phyloP scores from a whole-genome alignment of 495 filamentous ascomycete species.

The Darksidea phi region DNA sequence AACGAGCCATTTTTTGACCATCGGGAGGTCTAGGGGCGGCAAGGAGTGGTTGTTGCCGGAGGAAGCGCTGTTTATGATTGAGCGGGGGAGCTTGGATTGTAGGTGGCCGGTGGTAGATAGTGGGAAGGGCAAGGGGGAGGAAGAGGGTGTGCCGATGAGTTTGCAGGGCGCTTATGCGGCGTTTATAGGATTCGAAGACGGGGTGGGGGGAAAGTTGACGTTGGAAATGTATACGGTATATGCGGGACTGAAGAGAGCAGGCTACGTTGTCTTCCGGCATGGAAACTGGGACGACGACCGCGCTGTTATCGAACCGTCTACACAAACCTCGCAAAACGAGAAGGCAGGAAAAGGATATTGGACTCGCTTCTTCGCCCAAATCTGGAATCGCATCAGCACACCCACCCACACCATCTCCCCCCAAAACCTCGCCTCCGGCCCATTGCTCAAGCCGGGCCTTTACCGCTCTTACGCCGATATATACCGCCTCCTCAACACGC shows the following conservation, averaged over 20 bases:
- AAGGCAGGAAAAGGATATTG: constrained; percentile 12
- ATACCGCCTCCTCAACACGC: constrained; percentile 62
- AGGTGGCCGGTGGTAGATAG: constrained; percentile 63
- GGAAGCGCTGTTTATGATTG: constrained; percentile 84
- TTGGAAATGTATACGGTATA: constrained; percentile 89
- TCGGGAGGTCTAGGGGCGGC: constrained; percentile 55
- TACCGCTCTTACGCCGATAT: constrained; percentile 79
- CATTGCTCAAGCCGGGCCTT: constrained; percentile 69
- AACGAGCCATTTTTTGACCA: constrained; percentile 56
- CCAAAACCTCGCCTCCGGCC: constrained; percentile 52
- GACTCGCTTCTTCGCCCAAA: constrained; percentile 28
- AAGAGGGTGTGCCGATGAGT: constrained; percentile 76
- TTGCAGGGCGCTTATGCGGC: constrained; percentile 85
- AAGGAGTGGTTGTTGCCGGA: constrained; percentile 83
- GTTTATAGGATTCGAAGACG: constrained; percentile 63
- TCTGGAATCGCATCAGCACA: constrained; percentile 29
- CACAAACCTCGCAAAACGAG: background rate
- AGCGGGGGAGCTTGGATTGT: constrained; percentile 80
- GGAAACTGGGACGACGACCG: constrained; percentile 51
- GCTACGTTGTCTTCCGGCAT: constrained; percentile 75
- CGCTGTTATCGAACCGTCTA: constrained; percentile 10
- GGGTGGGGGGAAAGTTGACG: constrained; percentile 59
- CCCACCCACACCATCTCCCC: background rate
- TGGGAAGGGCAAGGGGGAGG: constrained; percentile 33
- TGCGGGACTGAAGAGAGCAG: constrained; percentile 74